Evolutionary conservation across 129 eudicot species (phyloP), one percentile per base, ranked within the genome.

Genomic region (Tagetes patula): DNA sequence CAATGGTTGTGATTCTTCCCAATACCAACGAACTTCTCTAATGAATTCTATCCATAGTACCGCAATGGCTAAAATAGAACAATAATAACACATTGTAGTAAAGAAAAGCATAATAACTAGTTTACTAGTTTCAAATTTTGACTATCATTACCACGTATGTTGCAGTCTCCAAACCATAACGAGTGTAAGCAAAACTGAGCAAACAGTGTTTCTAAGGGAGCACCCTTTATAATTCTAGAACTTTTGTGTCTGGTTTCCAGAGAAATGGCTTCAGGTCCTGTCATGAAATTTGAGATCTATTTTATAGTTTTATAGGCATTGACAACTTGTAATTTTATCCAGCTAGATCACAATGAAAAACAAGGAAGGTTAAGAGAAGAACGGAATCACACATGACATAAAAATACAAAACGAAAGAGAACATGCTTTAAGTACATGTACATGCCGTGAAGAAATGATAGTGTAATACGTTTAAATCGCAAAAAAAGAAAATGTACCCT

Each of bases 41-140:
- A 90, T 91, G 86, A 90, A 90, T 83, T 94, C 99, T 79, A 94
- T 94, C 99, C 99, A 94, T 68, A 94, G 88, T 53, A 86, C 92
- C 48, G 99, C 89, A 81, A 94, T 88, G 63, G 99, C 99, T 94
- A 85, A 75, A 69, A 80, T 72, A 76, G 58, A 74, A 41, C 3
- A 48, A 13, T 33, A 77, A 32, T 3, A 73, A 37, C 40, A 58
- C 31, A 6, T 42, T 59, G 67, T 10, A 69, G 52, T 58, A 71
- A 52, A 34, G 5, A 52, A 72, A 67, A 54, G 3, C 1, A 8
- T 4, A 39, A 12, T 12, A 30, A 39, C 12, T 6, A 5, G 38
- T 71, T 34, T 13, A 67, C 20, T 31, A 49, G 38, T 31, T 61
- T 59, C 34, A 62, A 9, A 32, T 14, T 37, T 43, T 62, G 30